A percentile compares a stretch with the other conserved stretches of the same genome.
Evolutionary conservation across 169 alveolate genomes (phyloP).

Genomic region (Cryptosporidium parvum): DNA sequence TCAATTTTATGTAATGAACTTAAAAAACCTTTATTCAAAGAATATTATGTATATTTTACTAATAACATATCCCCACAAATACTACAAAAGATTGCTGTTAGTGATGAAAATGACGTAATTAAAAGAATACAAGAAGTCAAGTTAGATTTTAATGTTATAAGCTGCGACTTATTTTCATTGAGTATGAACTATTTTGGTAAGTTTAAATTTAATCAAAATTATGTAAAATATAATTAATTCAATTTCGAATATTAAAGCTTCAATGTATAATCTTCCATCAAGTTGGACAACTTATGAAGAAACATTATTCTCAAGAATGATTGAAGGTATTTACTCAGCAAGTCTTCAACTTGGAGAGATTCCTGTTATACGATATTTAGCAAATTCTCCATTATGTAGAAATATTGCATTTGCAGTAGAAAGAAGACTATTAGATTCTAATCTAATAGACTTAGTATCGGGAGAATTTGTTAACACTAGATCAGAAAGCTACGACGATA

Average conservation of each 20-base stretch:
- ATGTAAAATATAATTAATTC: not conserved
- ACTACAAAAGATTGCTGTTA: constrained; percentile 91
- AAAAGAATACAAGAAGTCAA: constrained; percentile 91
- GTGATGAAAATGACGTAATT: constrained; percentile 91
- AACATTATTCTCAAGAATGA: constrained; percentile 76
- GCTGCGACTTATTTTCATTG: constrained; percentile 88
- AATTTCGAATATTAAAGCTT: constrained; percentile 64
- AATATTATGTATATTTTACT: constrained; percentile 90
- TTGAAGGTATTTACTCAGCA: constrained; percentile 85
- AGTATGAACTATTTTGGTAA: constrained; percentile 87
- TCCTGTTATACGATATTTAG: constrained; percentile 85
- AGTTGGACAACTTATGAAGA: constrained; percentile 71
- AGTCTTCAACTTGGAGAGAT: constrained; percentile 81
- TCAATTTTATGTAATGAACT: constrained; percentile 86
- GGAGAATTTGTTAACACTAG: constrained; percentile 66
- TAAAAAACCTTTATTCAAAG: constrained; percentile 88
- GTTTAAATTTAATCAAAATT: constrained; percentile 77
- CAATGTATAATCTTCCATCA: constrained; percentile 68
- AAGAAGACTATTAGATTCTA: constrained; percentile 83
- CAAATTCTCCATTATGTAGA: constrained; percentile 81
- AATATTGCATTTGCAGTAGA: constrained; percentile 83
- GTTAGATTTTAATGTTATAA: constrained; percentile 89
- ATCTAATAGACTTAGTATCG: constrained; percentile 80
- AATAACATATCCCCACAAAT: constrained; percentile 85
- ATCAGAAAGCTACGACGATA: constrained; percentile 28